A percentile compares a stretch with the other conserved stretches of the same genome.
phyloP scores from a whole-genome alignment of 2,329 filamentous ascomycete species.

The Ceratocystis ficicola region DNA sequence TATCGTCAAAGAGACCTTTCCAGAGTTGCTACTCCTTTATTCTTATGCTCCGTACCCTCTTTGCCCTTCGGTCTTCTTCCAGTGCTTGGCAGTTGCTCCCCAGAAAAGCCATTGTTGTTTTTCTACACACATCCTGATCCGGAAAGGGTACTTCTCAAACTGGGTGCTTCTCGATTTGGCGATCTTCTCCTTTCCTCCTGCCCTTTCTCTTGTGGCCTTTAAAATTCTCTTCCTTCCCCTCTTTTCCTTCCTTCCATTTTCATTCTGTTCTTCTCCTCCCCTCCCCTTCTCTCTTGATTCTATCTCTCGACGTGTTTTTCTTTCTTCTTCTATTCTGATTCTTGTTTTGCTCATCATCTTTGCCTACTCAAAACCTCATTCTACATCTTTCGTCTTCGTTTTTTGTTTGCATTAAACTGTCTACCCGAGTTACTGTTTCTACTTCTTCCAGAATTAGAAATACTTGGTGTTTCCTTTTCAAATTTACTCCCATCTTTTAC shows the following conservation, averaged over 20 bases:
- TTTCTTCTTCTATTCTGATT: conserved; percentile 21
- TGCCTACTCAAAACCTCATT: conserved; percentile 11
- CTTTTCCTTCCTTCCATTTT: not conserved
- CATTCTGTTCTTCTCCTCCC: not conserved
- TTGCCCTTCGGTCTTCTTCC: not conserved
- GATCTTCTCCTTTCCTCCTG: conserved; percentile 1
- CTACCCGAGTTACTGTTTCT: not conserved
- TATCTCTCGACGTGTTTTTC: conserved; percentile 19
- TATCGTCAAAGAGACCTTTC: not conserved
- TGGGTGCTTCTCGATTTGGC: conserved; percentile 3
- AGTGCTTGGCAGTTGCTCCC: not conserved
- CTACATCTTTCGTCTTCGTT: conserved; percentile 20
- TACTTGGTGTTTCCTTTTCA: not conserved
- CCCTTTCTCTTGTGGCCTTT: conserved; percentile 5
- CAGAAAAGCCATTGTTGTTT: not conserved
- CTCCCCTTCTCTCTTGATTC: not conserved
- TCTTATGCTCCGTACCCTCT: not conserved
- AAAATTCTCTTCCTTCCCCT: not conserved
- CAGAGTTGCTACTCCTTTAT: not conserved
- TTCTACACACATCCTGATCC: not conserved
- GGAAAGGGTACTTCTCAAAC: not conserved
- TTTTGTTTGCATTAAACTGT: conserved; percentile 18
- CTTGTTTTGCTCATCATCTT: conserved; percentile 5
- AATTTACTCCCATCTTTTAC: not conserved
- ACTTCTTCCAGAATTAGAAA: not conserved